Conservation (phyloP, 306 rosid species). For the Castanospermum australe region DNA sequence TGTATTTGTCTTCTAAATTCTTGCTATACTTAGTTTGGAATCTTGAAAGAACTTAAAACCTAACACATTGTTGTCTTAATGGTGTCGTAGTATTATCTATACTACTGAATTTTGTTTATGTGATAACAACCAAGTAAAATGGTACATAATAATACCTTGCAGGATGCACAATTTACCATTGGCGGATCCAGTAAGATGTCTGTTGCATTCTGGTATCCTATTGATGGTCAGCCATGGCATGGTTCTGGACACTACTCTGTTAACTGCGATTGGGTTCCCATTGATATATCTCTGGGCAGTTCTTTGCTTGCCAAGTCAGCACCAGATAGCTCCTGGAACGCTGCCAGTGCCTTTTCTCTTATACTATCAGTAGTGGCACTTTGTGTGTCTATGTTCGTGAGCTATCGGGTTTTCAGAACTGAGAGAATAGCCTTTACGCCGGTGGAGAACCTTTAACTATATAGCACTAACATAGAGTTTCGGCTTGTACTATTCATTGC, state of each 20-base stretch:
- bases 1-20: neutral
- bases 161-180: constrained; percentile 89
- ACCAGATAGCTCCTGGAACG: constrained; percentile 54
- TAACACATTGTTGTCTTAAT: neutral
- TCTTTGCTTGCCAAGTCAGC: constrained; percentile 35
- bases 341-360: constrained; percentile 74
- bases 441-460: constrained; percentile 71
- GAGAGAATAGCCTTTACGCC: constrained; percentile 50
- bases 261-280: constrained; percentile 83
- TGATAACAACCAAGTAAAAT: constrained; percentile 13
- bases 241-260: constrained; percentile 90
- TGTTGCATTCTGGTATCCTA: constrained; percentile 93
- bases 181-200: constrained; percentile 85
- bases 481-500: constrained; percentile 43
- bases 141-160: constrained; percentile 46
- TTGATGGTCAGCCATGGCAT: constrained; percentile 79
- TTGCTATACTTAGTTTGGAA: neutral
- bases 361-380: constrained; percentile 83
- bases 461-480: constrained; percentile 29
- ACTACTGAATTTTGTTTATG: constrained; percentile 4
- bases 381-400: constrained; percentile 72
- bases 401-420: constrained; percentile 57
- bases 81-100: neutral
- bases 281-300: constrained; percentile 59
- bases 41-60: constrained; percentile 2